phyloP scores from a whole-genome alignment of 2,329 filamentous ascomycete species.

The Fusarium pseudonygamai region DNA sequence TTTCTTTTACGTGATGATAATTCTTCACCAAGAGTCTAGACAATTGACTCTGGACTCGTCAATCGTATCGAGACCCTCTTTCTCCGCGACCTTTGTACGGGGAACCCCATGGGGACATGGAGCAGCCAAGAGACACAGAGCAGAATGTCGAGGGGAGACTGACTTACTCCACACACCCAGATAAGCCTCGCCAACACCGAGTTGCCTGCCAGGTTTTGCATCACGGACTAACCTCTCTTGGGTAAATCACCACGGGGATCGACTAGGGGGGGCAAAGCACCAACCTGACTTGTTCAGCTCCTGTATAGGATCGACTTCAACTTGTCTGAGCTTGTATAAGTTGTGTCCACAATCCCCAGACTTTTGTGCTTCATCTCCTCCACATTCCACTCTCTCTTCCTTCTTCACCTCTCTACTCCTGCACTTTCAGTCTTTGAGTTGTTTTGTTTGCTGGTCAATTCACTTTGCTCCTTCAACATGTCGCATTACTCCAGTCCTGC shows the following conservation, averaged over 20 bases:
- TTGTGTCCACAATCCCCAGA: conserved; percentile 32
- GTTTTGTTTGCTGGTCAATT: conserved; percentile 1
- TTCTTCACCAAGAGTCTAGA: neutral
- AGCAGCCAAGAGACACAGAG: neutral
- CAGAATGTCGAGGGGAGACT: neutral
- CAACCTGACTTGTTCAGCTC: neutral
- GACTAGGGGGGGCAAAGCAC: conserved; percentile 13
- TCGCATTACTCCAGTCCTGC: conserved; percentile 17
- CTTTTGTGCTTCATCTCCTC: conserved; percentile 7
- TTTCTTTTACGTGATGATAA: conserved; percentile 33
- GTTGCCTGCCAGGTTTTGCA: conserved; percentile 9
- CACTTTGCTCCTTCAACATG: neutral
- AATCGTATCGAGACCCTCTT: neutral
- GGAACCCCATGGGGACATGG: conserved; percentile 22
- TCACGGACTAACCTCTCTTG: neutral
- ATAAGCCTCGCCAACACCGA: neutral
- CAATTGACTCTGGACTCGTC: neutral
- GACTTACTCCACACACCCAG: conserved; percentile 12
- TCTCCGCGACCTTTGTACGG: conserved; percentile 2
- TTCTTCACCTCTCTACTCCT: neutral
- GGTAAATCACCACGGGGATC: conserved; percentile 18
- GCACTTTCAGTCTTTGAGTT: conserved; percentile 12
- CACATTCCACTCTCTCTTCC: conserved; percentile 12
- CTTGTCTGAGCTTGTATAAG: conserved; percentile 27
- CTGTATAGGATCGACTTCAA: neutral